Evolutionary conservation across 352 stramenopile species (phyloP).

Genomic region (Hyaloperonospora brassicae): DNA sequence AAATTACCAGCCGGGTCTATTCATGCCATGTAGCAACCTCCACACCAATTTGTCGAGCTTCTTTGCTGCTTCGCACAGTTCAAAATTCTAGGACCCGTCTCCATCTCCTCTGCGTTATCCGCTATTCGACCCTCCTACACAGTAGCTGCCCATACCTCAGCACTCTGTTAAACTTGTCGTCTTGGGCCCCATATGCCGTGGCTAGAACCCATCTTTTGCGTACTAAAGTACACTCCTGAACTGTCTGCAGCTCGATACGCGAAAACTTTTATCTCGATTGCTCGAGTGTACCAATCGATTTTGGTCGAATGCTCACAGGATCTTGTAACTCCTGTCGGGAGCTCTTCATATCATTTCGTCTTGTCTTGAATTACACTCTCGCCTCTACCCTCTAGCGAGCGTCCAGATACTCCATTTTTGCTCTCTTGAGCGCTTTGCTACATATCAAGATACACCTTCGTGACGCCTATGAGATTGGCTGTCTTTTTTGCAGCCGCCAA

Average conservation of each 20-base stretch:
- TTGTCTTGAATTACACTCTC: constrained; percentile 66
- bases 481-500: constrained; percentile 90
- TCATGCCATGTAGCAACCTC: constrained; percentile 23
- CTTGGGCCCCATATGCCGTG: constrained; percentile 67
- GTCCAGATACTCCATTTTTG: constrained; percentile 31
- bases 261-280: constrained; percentile 89
- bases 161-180: constrained; percentile 53
- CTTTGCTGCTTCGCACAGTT: constrained; percentile 93
- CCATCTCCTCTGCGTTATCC: constrained; percentile 48
- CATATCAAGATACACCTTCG: constrained; percentile 98
- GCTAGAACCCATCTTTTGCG: constrained; percentile 58
- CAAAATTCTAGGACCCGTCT: constrained; percentile 90
- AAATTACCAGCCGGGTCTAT: constrained; percentile 91
- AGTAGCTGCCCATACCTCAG: constrained; percentile 10
- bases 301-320: constrained; percentile 95
- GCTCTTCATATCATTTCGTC: constrained; percentile 48
- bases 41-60: constrained; percentile 49
- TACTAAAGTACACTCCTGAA: constrained; percentile 94
- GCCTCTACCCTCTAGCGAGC: constrained; percentile 49
- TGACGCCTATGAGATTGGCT: constrained; percentile 94
- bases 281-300: constrained; percentile 90
- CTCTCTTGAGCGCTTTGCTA: constrained; percentile 63
- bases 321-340: constrained; percentile 52
- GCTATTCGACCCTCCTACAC: constrained; percentile 42
- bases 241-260: constrained; percentile 90